Conservation (phyloP, 176 grass and related monocot genomes). For the Avena eriantha region DNA sequence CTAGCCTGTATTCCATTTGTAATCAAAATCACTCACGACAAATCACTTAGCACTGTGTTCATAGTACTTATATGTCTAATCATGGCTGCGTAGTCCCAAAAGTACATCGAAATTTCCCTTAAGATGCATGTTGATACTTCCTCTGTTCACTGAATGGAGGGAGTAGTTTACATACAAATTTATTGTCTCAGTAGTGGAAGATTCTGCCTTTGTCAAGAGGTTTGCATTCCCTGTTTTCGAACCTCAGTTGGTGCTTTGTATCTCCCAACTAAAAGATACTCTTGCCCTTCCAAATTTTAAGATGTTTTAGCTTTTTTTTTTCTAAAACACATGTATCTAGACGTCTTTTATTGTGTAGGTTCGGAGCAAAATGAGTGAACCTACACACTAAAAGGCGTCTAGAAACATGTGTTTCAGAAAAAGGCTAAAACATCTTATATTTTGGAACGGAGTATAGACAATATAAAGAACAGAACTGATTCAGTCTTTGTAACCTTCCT, state of each 20-base stretch:
- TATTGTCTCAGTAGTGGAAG: neutral
- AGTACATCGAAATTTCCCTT: neutral
- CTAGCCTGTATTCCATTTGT: neutral
- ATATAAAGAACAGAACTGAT: neutral
- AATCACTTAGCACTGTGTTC: neutral
- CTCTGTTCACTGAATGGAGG: too few species aligned
- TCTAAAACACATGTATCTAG: too few species aligned
- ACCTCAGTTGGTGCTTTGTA: neutral
- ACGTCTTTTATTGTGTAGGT: too few species aligned
- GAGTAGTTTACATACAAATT: neutral
- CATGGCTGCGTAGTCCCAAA: neutral
- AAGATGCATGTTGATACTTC: neutral
- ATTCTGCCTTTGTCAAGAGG: neutral
- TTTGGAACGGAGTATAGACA: too few species aligned
- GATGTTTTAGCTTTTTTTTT: too few species aligned
- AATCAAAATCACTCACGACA: neutral
- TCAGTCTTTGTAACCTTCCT: slow-evolving; percentile 5
- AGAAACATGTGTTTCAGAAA: too few species aligned
- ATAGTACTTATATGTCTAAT: neutral
- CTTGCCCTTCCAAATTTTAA: too few species aligned
- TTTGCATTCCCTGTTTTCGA: neutral
- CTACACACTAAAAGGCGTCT: too few species aligned
- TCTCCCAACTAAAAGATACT: neutral
- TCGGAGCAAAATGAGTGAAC: too few species aligned
- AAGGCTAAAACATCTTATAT: too few species aligned